These are phyloP conservation scores for Escovopsis weberi DNA, from an alignment of 2,329 filamentous ascomycete genomes.

Conservation along the genomic window DNA sequence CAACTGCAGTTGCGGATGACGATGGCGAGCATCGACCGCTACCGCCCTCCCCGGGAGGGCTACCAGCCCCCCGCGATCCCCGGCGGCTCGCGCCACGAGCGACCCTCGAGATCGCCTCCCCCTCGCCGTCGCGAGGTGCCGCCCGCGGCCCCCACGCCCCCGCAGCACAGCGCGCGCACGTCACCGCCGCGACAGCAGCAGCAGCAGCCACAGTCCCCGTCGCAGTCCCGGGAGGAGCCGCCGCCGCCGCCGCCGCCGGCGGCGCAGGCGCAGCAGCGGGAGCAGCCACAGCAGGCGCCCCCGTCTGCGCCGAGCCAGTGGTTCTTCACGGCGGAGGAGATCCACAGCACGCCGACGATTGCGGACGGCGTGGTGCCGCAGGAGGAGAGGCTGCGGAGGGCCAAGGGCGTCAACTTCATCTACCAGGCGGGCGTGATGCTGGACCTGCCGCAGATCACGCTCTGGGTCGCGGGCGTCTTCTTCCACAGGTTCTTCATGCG, in stretches of 20 bases:
- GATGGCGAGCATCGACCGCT: slow-evolving; percentile 48
- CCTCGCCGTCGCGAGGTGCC: slow-evolving; percentile 40
- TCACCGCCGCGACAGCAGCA: slow-evolving; percentile 38
- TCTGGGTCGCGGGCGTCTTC: slow-evolving; percentile 86
- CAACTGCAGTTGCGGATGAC: slow-evolving; percentile 6
- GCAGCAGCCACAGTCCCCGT: slow-evolving; percentile 21
- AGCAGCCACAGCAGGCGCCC: slow-evolving; percentile 25
- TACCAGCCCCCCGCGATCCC: slow-evolving; percentile 39
- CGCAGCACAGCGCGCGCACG: slow-evolving; percentile 37
- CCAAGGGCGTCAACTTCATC: slow-evolving; percentile 94
- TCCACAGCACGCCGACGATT: slow-evolving; percentile 69
- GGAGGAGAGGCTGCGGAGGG: slow-evolving; percentile 66
- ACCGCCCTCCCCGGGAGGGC: slow-evolving; percentile 40
- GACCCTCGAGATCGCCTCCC: slow-evolving; percentile 36
- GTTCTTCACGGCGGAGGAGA: slow-evolving; percentile 76
- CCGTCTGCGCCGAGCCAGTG: slow-evolving; percentile 49
- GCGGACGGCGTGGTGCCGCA: slow-evolving; percentile 63
- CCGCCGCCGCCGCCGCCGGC: slow-evolving; percentile 37
- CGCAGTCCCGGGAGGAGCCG: too few species aligned
- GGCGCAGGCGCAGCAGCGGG: slow-evolving; percentile 20
- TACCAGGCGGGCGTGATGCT: slow-evolving; percentile 86
- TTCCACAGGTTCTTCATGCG: slow-evolving; percentile 96
- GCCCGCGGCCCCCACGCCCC: slow-evolving; percentile 47
- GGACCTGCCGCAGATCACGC: slow-evolving; percentile 79
- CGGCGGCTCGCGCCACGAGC: slow-evolving; percentile 24